A percentile compares a stretch with the other conserved stretches of the same genome.
Evolutionary conservation across 495 filamentous ascomycete species (phyloP).

Genomic region (Penicillium nucicola): DNA sequence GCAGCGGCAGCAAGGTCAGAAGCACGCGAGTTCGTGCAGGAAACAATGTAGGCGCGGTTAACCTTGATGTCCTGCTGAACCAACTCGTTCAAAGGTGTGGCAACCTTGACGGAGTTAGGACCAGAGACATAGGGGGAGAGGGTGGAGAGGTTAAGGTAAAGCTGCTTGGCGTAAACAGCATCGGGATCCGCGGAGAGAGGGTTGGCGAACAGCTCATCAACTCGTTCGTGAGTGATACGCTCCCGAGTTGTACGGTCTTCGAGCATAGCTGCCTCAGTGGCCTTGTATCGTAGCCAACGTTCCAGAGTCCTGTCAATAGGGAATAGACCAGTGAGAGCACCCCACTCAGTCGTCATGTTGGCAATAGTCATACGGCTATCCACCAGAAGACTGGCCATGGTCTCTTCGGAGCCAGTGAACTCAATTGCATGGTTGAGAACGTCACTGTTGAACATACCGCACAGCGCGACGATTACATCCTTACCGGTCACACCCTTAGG

Average conservation of each 20-base stretch:
- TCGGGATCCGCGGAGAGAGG: conserved; percentile 68
- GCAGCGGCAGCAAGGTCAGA: conserved; percentile 84
- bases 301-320: conserved; percentile 74
- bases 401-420: conserved; percentile 77
- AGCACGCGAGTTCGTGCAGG: conserved; percentile 83
- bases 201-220: conserved; percentile 71
- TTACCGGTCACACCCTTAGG: conserved; percentile 87
- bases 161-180: conserved; percentile 77
- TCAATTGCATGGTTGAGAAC: conserved; percentile 93
- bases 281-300: conserved; percentile 75
- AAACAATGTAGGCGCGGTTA: conserved; percentile 86
- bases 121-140: conserved; percentile 86
- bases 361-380: conserved; percentile 81
- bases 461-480: conserved; percentile 90
- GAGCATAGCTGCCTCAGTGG: conserved; percentile 59
- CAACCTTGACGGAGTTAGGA: conserved; percentile 84
- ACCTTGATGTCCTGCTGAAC: conserved; percentile 62
- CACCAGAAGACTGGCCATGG: conserved; percentile 69
- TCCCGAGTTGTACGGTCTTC: conserved; percentile 19
- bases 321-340: conserved; percentile 76
- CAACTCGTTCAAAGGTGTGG: conserved; percentile 75
- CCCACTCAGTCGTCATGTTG: conserved; percentile 98
- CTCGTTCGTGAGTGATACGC: conserved; percentile 63
- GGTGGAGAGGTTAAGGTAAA: conserved; percentile 76
- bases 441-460: conserved; percentile 83